A percentile compares a stretch with the other conserved stretches of the same genome.
These are phyloP conservation scores for Gossypium laxum DNA, from an alignment of 441 rosid species.

Conservation along the genomic window DNA sequence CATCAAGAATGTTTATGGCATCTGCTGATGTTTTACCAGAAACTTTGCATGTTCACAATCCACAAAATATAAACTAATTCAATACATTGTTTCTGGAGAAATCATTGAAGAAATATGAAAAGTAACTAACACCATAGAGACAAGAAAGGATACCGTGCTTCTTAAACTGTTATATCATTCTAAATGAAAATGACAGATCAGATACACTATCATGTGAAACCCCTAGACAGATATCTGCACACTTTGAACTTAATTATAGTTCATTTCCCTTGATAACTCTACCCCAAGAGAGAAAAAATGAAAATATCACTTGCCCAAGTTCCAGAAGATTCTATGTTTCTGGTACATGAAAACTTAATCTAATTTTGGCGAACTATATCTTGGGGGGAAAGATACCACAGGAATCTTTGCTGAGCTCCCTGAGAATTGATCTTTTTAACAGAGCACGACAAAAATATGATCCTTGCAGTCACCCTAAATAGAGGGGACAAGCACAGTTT, in stretches of 20 bases:
- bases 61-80: neutral
- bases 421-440: neutral
- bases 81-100: neutral
- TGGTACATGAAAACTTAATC: neutral
- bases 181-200: neutral
- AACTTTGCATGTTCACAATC: constrained; percentile 17
- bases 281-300: neutral
- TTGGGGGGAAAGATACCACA: no score
- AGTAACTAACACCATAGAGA: neutral
- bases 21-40: constrained; percentile 41
- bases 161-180: neutral
- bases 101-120: neutral
- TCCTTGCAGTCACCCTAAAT: neutral
- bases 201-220: neutral
- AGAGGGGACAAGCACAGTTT: neutral
- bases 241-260: neutral
- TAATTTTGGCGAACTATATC: neutral
- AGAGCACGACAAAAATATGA: neutral
- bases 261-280: constrained; percentile 1
- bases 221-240: neutral
- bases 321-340: neutral
- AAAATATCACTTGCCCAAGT: neutral
- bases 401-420: neutral
- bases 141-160: neutral
- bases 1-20: constrained; percentile 41